Conservation (phyloP, 1,284 basidiomycete species). For the Microbotryum violaceum region DNA sequence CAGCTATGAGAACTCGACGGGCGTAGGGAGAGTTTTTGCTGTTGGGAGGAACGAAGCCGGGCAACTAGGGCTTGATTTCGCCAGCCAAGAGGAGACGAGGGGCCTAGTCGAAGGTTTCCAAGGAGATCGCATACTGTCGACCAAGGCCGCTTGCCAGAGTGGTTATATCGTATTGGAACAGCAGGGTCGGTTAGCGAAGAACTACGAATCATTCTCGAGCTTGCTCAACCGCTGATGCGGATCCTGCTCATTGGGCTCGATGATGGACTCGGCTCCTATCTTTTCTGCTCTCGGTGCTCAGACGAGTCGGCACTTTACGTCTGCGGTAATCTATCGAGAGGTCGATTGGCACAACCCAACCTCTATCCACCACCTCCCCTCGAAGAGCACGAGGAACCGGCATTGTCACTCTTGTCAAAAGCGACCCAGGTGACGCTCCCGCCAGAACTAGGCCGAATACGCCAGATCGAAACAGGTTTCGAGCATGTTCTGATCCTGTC, state of each 20-base stretch:
- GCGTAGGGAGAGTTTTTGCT: constrained; percentile 26
- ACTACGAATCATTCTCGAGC: not conserved
- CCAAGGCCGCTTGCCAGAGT: constrained; percentile 7
- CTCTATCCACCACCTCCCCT: constrained; percentile 5
- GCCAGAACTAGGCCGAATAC: constrained; percentile 6
- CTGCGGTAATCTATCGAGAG: constrained; percentile 20
- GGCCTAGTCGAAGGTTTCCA: constrained; percentile 33
- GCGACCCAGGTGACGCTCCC: constrained; percentile 15
- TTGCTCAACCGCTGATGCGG: not conserved
- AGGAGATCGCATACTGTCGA: constrained; percentile 12
- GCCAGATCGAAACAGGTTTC: constrained; percentile 27
- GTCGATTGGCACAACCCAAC: constrained; percentile 12
- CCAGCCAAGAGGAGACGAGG: constrained; percentile 32
- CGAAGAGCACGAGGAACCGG: constrained; percentile 16
- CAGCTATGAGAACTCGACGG: constrained; percentile 16
- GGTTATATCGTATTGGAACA: constrained; percentile 19
- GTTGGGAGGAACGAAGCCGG: constrained; percentile 33
- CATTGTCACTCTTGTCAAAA: constrained; percentile 16
- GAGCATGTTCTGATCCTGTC: constrained; percentile 33
- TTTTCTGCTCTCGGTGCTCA: not conserved
- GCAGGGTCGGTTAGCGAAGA: constrained; percentile 7
- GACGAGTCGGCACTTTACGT: constrained; percentile 19
- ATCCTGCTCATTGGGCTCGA: not conserved
- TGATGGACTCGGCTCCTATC: no score
- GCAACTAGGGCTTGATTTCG: constrained; percentile 32